Evolutionary conservation across 1,139 yeast genomes (phyloP), one percentile per base, ranked within the genome.

Genomic region (Nakaseomyces sp.): DNA sequence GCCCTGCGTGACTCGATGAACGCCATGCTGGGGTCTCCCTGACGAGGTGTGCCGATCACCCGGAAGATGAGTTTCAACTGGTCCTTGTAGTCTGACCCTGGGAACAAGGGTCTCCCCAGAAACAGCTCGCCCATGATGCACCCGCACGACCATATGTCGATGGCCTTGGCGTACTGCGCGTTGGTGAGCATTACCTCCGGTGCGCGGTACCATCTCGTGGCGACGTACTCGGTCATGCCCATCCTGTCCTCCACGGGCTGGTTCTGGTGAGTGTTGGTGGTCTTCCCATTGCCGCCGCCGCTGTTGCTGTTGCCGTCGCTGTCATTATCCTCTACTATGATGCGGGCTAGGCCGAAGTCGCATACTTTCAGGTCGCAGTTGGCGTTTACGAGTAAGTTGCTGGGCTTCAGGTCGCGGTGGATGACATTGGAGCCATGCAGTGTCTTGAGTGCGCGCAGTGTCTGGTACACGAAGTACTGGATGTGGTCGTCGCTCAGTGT

Each of bases 141-240:
- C 3, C 98, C 98, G 37, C 88, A 89, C 1, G 95, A 82, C 98
- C 98, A 91, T 49, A 89, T 80, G 65, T 91, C 98, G 56, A 91
- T 89, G 15, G 96, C 96, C 47, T 89, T 85, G 22, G 96, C 84
- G 66, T 91, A 91, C 60, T 85, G 89, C 49, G 89, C 91, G 57
- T 88, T 83, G 1, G 96, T 86, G 44, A 91, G 72, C 97, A 89
- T 89, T 61, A 89, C 89, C 60, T 89, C 97, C 0, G 97, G 97
- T 1, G 97, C 97, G 43, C 97, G 71, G 65, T 89, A 89, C 97
- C 97, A 89, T 55, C 97, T 71, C 5, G 98, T 91, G 7, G 97
- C 97, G 43, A 91, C 97, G 61, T 91, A 91, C 65, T 91, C 97
- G 3, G 98, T 91, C 84, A 91, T 75, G 61, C 36, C 89, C 40